Base-by-base conservation (phyloP, 805 yeast species). In the Nadsonia fulvescens region DNA sequence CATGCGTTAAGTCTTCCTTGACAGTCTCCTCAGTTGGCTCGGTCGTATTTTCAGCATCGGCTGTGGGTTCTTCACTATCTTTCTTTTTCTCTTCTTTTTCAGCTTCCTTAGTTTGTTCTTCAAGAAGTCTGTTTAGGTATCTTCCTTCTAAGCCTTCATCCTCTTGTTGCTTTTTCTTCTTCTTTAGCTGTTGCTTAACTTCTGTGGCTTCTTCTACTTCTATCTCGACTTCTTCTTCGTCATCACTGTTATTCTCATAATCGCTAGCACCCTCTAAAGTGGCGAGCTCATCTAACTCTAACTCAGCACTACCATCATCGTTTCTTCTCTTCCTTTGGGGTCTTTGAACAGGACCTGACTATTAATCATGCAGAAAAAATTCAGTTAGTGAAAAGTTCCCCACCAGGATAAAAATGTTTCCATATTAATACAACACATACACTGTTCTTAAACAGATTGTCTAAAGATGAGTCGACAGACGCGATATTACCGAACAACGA, bases 141-240 rank as follows among this genome's bases (percentile, higher is more conserved):
- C 50, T 53, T 6, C 56, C 60, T 46, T 71, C 78, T 22, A 69
- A 46, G 35, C 66, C 72, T 12, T 53, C 65, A 24, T 61, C 47
- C 13, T 49, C 59, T 14, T 52, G 60, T 14, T 42, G 41, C 21
- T 29, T 36, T 38, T 30, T 36, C 33, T 21, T 28, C 43, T 32
- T 40, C 51, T 25, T 40, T 45, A 21, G 43, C 40, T 15, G 42
- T 44, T 23, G 43, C 34, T 23, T 43, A 20, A 23, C 34, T 12
- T 35, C 41, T 9, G 31, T 39, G 6, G 18, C 34, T 16, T 20
- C 31, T 13, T 32, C 34, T 12, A 12, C 21, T 6, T 16, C 34
- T 7, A 9, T 16, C 5, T 28, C 30, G 8, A 19, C n/a, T 16
- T 28, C 40, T 8, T 31, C 32, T 7, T 33, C 27, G 9, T 23